These are phyloP conservation scores for Trichocladium uniseriatum DNA, from an alignment of 495 filamentous ascomycete genomes.

Conservation along the genomic window DNA sequence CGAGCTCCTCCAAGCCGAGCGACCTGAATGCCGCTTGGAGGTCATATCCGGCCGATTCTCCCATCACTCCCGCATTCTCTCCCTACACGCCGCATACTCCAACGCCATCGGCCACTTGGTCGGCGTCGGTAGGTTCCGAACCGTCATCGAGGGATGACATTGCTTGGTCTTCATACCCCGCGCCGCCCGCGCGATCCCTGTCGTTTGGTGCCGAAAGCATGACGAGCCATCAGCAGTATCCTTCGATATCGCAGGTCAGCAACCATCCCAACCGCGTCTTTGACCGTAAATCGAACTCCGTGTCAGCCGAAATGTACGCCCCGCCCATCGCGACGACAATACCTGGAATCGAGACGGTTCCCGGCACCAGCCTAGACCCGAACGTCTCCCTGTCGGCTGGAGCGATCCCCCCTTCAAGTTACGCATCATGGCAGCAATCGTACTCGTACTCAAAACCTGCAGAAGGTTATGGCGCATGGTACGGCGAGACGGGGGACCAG, in stretches of 20 bases:
- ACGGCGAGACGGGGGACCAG: slow-evolving; percentile 29
- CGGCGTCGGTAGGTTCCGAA: slow-evolving; percentile 26
- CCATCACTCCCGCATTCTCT: slow-evolving; percentile 33
- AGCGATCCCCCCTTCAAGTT: slow-evolving; percentile 31
- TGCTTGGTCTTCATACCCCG: slow-evolving; percentile 33
- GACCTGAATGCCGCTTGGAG: slow-evolving; percentile 32
- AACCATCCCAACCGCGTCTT: slow-evolving; percentile 22
- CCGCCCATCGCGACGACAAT: slow-evolving; percentile 31
- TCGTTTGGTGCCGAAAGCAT: slow-evolving; percentile 36
- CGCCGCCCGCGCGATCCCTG: slow-evolving; percentile 33
- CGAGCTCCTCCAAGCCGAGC: slow-evolving; percentile 26
- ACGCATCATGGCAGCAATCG: slow-evolving; percentile 36
- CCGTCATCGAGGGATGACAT: slow-evolving; percentile 26
- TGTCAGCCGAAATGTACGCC: slow-evolving; percentile 30
- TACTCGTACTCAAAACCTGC: slow-evolving; percentile 33
- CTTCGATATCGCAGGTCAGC: slow-evolving; percentile 25
- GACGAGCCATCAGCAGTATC: slow-evolving; percentile 24
- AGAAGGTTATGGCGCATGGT: slow-evolving; percentile 35
- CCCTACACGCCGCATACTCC: slow-evolving; percentile 33
- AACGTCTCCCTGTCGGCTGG: slow-evolving; percentile 34
- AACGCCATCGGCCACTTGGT: slow-evolving; percentile 33
- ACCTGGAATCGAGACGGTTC: slow-evolving; percentile 29
- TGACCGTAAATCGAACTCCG: slow-evolving; percentile 28
- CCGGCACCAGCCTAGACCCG: slow-evolving; percentile 26
- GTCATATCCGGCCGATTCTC: slow-evolving; percentile 30